Conservation (phyloP, 2,329 filamentous ascomycete genomes). For the Exophiala sp. region DNA sequence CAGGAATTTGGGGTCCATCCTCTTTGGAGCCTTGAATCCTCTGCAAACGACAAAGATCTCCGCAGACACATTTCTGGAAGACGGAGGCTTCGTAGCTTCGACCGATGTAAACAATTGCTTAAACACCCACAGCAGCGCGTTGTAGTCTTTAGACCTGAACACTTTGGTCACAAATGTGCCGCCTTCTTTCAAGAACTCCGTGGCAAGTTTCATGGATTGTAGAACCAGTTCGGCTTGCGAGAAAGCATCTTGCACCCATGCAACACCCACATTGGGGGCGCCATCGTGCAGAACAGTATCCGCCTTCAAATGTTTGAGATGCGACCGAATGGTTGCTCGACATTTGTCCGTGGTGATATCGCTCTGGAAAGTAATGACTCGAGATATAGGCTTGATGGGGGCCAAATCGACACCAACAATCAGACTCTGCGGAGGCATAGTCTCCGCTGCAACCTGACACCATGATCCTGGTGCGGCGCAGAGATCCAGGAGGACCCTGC, state of each 20-base stretch:
- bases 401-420: conserved; percentile 92
- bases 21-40: conserved; percentile 91
- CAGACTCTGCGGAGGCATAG: conserved; percentile 82
- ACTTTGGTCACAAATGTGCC: conserved; percentile 97
- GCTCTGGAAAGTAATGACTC: conserved; percentile 90
- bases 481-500: conserved; percentile 92
- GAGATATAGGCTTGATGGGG: conserved; percentile 92
- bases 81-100: conserved; percentile 94
- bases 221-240: conserved; percentile 90
- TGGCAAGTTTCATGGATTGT: conserved; percentile 86
- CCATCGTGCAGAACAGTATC: conserved; percentile 95
- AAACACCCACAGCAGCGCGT: conserved; percentile 91
- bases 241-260: conserved; percentile 98
- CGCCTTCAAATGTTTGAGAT: conserved; percentile 93
- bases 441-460: conserved; percentile 93
- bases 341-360: conserved; percentile 98
- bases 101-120: conserved; percentile 94
- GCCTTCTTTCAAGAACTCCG: conserved; percentile 81
- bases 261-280: conserved; percentile 94
- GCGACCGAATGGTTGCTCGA: conserved; percentile 76
- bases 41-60: conserved; percentile 98
- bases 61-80: conserved; percentile 89
- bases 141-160: conserved; percentile 95
- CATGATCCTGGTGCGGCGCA: conserved; percentile 96
- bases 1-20: conserved; percentile 84